Conservation (phyloP, 331 rosid genomes). For the Malus hybrid region DNA sequence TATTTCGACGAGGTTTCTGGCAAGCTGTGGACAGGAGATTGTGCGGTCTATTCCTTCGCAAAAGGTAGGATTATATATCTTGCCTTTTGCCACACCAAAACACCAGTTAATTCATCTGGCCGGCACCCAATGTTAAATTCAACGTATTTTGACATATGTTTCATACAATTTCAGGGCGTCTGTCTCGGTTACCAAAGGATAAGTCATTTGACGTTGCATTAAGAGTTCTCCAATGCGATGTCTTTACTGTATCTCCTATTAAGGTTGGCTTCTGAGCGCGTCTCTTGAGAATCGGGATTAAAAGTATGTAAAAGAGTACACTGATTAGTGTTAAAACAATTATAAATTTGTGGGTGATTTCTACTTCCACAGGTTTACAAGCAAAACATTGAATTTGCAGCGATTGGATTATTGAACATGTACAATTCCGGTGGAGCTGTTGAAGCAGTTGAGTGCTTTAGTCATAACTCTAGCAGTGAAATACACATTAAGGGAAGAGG, state of each 20-base stretch:
- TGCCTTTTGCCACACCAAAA: neutral
- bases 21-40: conserved; percentile 28
- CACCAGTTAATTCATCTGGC: neutral
- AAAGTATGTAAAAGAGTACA: neutral
- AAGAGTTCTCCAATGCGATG: conserved; percentile 24
- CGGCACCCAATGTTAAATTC: neutral
- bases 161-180: conserved; percentile 12
- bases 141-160: neutral
- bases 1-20: conserved; percentile 31
- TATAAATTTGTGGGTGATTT: neutral
- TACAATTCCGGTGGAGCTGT: conserved; percentile 43
- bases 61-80: conserved; percentile 8
- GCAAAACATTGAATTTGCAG: conserved; percentile 21
- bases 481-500: conserved; percentile 29
- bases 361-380: conserved; percentile 6
- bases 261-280: conserved; percentile 7
- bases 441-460: conserved; percentile 11
- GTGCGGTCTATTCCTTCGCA: conserved; percentile 28
- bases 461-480: neutral
- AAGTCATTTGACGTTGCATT: conserved; percentile 14
- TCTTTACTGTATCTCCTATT: conserved; percentile 26
- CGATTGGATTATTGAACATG: conserved; percentile 31
- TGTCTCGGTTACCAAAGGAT: conserved; percentile 21
- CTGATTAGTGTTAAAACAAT: neutral
- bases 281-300: neutral